phyloP scores from a whole-genome alignment of 345 rosid species.

The Camelina laxa region DNA sequence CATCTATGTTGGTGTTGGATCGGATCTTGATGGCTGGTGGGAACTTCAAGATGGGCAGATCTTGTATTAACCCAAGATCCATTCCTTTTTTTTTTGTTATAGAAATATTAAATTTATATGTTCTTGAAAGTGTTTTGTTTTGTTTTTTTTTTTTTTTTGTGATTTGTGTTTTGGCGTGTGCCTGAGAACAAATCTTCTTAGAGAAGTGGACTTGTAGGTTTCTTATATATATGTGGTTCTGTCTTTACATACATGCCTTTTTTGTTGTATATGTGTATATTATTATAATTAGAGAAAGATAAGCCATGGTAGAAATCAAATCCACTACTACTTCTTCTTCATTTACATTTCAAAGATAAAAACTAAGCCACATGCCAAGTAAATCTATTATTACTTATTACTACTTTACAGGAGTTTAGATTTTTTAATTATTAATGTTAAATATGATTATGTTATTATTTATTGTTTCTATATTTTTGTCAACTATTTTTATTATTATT shows the following conservation, averaged over 20 bases:
- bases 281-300: conserved; percentile 8
- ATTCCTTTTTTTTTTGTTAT: conserved; percentile 20
- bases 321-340: conserved; percentile 7
- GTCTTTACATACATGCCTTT: conserved; percentile 40
- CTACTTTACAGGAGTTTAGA: background rate
- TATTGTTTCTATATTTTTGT: no score
- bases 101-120: background rate
- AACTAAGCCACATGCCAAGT: conserved; percentile 11
- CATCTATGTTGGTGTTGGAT: conserved; percentile 37
- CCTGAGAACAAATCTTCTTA: conserved; percentile 44
- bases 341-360: conserved; percentile 18
- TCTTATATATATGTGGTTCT: conserved; percentile 42
- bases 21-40: conserved; percentile 45
- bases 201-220: conserved; percentile 45
- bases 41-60: conserved; percentile 40
- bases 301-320: background rate
- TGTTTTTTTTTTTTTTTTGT: background rate
- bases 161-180: conserved; percentile 37
- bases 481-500: background rate
- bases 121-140: conserved; percentile 12
- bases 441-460: background rate
- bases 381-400: background rate
- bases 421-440: background rate
- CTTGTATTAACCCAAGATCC: conserved; percentile 44
- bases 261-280: conserved; percentile 18